Evolutionary conservation across 2,329 filamentous ascomycete species (phyloP), one percentile per base, ranked within the genome.

Genomic region (Beauveria sp.): DNA sequence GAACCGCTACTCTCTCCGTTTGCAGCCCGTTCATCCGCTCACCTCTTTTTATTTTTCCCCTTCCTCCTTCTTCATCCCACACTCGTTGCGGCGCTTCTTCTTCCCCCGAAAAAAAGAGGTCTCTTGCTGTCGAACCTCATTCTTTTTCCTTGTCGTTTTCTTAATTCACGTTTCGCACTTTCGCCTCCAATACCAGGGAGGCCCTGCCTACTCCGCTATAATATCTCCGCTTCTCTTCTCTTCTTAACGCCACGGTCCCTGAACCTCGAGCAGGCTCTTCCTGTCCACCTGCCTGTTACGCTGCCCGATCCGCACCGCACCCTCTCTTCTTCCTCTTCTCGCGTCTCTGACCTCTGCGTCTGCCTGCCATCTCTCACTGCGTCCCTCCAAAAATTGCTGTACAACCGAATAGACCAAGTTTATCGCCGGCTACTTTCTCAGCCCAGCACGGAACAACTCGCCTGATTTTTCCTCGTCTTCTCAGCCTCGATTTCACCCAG

Each of bases 151-250:
- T 34, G 34, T 51, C 24, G 22, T 43, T 45, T 60, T 22, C 34
- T 53, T 60, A 7, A n/a, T 58, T 49, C 55, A 46, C 46, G 55
- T 58, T 54, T 60, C 40, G 49, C 14, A 18, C 16, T 40, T 46
- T 49, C 8, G 4, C 50, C 48, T 52, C 48, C 57, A 52, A 54
- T 54, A 48, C 49, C 58, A 49, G 58, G 58, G 58, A 60, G 49
- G 40, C 24, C 49, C 28, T 46, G 38, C 18, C 31, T 40, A 51
- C 58, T 60, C 58, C 58, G 58, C 58, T 60, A 60, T 53, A 48
- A 54, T 60, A 45, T 56, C 60, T 46, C 53, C 52, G 57, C 50
- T 22, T 9, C 34, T 52, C 45, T 46, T 20, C 38, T 34, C 16
- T 22, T 38, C 58, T 53, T 53, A 38, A 50, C 52, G 34, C 52